A percentile compares a stretch with the other conserved stretches of the same genome.
Evolutionary conservation across 257 asterid species (phyloP).

Genomic region (Penstemon eatonii): DNA sequence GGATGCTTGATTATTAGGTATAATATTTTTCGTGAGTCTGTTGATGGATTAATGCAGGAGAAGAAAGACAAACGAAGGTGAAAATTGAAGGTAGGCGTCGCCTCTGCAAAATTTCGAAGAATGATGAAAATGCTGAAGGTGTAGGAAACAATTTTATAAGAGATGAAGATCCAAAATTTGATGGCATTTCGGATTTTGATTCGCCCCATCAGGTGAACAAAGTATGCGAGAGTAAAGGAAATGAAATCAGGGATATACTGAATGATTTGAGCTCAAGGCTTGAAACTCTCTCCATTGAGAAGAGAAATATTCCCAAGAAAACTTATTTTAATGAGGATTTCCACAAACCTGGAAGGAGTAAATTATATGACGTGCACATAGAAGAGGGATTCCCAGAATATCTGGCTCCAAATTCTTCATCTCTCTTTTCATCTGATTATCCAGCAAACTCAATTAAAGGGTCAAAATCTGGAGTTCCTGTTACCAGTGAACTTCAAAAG

Average conservation of each 20-base stretch:
- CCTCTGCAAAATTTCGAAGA: conserved; percentile 61
- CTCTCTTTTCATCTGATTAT: conserved; percentile 42
- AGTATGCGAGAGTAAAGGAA: conserved; percentile 44
- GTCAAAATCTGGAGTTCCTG: conserved; percentile 33
- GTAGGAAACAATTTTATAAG: conserved; percentile 24
- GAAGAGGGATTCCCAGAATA: conserved; percentile 39
- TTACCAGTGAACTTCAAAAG: conserved; percentile 31
- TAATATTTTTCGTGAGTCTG: conserved; percentile 16
- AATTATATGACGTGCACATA: conserved; percentile 33
- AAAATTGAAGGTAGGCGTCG: conserved; percentile 85
- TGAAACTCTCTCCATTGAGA: conserved; percentile 76
- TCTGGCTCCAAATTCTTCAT: conserved; percentile 49
- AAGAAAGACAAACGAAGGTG: conserved; percentile 50
- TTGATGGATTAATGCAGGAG: conserved; percentile 43
- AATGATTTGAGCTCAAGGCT: conserved; percentile 74
- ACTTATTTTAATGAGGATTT: conserved; percentile 32
- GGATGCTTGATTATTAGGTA: neutral
- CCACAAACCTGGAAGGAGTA: conserved; percentile 30
- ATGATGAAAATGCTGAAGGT: conserved; percentile 28
- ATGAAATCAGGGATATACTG: conserved; percentile 77
- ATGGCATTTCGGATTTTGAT: conserved; percentile 51
- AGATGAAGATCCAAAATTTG: conserved; percentile 40
- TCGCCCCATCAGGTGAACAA: conserved; percentile 49
- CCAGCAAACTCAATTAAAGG: conserved; percentile 30
- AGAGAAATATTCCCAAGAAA: conserved; percentile 52